A percentile compares a stretch with the other conserved stretches of the same genome.
These are phyloP conservation scores for Corchorus olitorius DNA, from an alignment of 345 rosid genomes.

Conservation along the genomic window DNA sequence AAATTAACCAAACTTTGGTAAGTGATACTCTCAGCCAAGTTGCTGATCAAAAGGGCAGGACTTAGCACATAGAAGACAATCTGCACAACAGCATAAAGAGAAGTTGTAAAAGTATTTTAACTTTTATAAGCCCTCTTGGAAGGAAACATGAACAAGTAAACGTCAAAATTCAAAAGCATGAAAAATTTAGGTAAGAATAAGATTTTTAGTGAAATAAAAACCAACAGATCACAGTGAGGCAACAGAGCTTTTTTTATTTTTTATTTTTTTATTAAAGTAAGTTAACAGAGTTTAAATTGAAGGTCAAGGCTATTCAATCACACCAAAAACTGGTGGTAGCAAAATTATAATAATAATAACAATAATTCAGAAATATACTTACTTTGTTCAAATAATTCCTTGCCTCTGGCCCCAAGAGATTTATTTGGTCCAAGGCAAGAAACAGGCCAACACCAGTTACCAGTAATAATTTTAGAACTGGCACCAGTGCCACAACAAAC, in stretches of 20 bases:
- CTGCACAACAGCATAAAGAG: slow-evolving; percentile 8
- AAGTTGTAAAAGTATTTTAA: not conserved
- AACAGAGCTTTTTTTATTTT: not conserved
- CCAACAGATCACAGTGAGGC: not conserved
- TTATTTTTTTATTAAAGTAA: too few species aligned
- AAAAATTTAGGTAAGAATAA: too few species aligned
- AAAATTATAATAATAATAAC: not conserved
- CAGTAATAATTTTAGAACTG: slow-evolving; percentile 42
- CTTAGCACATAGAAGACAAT: slow-evolving; percentile 40
- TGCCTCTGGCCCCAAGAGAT: too few species aligned
- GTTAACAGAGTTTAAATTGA: not conserved
- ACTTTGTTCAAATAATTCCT: too few species aligned
- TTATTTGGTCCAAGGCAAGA: slow-evolving; percentile 33
- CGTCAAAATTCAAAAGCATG: too few species aligned
- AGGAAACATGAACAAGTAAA: not conserved
- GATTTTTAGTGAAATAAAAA: not conserved
- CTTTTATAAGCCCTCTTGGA: not conserved
- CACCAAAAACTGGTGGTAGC: not conserved
- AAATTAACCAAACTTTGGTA: slow-evolving; percentile 32
- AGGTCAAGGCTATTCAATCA: not conserved
- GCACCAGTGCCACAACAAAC: slow-evolving; percentile 19
- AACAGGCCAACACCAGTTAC: slow-evolving; percentile 45
- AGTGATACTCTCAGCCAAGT: slow-evolving; percentile 41
- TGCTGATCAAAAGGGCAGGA: slow-evolving; percentile 50
- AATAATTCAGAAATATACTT: not conserved